Conservation (phyloP, 352 stramenopile genomes). For the Pythium aquatile region DNA sequence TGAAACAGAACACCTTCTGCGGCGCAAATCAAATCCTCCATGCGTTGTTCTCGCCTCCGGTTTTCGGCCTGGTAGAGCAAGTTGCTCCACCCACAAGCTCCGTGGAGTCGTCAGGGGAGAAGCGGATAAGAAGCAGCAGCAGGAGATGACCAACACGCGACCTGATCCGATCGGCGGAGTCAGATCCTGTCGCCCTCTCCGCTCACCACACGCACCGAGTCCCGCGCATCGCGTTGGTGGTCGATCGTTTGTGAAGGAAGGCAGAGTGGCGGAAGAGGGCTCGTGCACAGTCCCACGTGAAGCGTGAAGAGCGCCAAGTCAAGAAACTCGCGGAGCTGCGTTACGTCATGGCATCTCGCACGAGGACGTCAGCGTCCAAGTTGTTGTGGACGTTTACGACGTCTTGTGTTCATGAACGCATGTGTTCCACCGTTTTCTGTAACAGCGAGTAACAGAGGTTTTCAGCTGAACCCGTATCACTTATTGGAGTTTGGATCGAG, state of each 20-base stretch:
- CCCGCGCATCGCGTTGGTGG: background rate
- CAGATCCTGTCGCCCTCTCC: background rate
- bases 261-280: background rate
- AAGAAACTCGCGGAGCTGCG: background rate
- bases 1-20: too few species aligned
- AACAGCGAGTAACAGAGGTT: background rate
- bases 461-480: background rate
- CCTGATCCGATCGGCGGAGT: too few species aligned
- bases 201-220: background rate
- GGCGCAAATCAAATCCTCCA: too few species aligned
- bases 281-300: background rate
- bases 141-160: too few species aligned
- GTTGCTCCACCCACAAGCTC: too few species aligned
- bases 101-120: too few species aligned
- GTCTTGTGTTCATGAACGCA: background rate
- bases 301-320: background rate
- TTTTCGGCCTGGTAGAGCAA: background rate
- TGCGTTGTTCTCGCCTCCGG: background rate
- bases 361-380: too few species aligned
- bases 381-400: too few species aligned
- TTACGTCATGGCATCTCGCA: background rate
- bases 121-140: too few species aligned
- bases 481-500: background rate
- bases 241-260: background rate
- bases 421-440: background rate